Evolutionary conservation across 2,329 filamentous ascomycete genomes (phyloP), one percentile per base, ranked within the genome.

Genomic region (Epichloe elymi): DNA sequence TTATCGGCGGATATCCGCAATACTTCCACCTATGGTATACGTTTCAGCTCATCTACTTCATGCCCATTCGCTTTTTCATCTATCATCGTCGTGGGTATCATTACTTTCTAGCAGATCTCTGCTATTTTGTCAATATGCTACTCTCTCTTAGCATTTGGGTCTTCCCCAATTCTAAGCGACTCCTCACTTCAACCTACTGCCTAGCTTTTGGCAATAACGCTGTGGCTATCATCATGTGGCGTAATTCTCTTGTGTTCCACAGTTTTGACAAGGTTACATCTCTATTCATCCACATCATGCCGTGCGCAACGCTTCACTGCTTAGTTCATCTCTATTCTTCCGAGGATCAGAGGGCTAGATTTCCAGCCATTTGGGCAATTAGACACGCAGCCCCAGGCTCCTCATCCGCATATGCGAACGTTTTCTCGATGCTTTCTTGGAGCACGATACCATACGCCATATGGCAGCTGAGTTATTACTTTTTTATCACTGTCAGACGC

Each of bases 211-310:
- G 93, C 56, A 98, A 98, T 69, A 98, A 98, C 64, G 93, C 93
- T 19, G 83, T 96, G 45, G 93, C 93, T 12, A 97, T 98, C 65
- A 89, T 93, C 64, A 93, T 98, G 90, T 98, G 93, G 93, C 83
- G 93, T 56, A 98, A 98, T 67, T 96, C 90, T 35, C 79, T 98
- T 63, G 93, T 98, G 45, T 98, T 98, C 67, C 93, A 98, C 73
- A 95, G 88, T 63, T 83, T 98, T 69, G 93, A 98, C 75, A 98
- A 98, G 69, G 89, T 97, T 54, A 94, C 90, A 12, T 93, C 88
- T 64, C 76, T 98, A n/a, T 98, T 98, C 71, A 96, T 98, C 59
- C 93, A 98, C 67, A 95, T 98, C 61, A 98, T 98, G 91, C 93
- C 93, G 1, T 95, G 90, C 57, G 91, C 86, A 5, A 88, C 90